Evolutionary conservation across 352 stramenopile species (phyloP), one percentile per base, ranked within the genome.

Genomic region (Pythium phragmiticola): DNA sequence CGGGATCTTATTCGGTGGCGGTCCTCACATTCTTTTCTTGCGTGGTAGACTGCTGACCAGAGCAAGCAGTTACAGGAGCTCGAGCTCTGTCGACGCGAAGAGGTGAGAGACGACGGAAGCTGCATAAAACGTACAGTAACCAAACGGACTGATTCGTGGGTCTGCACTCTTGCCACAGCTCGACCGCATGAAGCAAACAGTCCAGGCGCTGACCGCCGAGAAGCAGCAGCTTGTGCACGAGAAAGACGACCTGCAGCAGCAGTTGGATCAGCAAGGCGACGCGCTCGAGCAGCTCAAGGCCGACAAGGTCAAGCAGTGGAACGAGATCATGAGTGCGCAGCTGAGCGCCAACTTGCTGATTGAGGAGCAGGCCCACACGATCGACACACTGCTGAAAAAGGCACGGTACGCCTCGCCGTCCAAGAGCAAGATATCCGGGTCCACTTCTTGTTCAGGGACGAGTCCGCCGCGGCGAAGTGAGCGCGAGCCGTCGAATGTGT

Each of bases 321-420:
- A 87, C 48, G 82, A 91, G 36, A 88, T 90, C 63, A 77, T 89
- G 26, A 57, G 76, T 19, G 80, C 76, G 11, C 82, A 93, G 70
- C 62, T 90, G 16, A 90, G 82, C 57, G 80, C 84, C 21, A 90
- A 90, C 48, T 51, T 89, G 41, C 68, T 89, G 19, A 90, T 92
- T 45, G 84, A 92, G 73, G 83, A 92, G 36, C 83, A 90, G 64
- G 81, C 80, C 47, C 78, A 90, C 46, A 92, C 83, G 23, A 92
- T 92, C 39, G 80, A 92, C 48, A 80, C 89, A 39, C 69, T 92
- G 37, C 60, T 90, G 4, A 75, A 86, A 9, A 74, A 84, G 33
- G 84, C 86, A 55, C 14, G 61, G 60, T 45, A 70, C 72, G 30
- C 76, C 76, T 65, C 60, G 72, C 45, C 82, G 68, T 53, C 77